Percentiles rank a stretch among this genome's conserved stretches.
phyloP scores from a whole-genome alignment of 2,329 filamentous ascomycete genomes.

The Iodosphaeria phyllophila region DNA sequence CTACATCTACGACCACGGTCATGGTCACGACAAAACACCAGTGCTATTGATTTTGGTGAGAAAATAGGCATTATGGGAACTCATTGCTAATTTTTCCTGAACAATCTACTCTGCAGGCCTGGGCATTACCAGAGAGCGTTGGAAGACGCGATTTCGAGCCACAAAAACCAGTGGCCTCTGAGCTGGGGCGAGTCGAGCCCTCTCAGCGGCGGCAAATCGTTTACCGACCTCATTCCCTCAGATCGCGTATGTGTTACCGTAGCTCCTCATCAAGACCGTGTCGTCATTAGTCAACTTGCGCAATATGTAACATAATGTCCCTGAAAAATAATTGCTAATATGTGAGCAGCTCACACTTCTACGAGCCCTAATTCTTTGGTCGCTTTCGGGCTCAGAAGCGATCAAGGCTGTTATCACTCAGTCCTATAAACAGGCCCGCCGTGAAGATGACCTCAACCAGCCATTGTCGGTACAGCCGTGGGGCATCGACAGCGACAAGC shows the following conservation, averaged over 20 bases:
- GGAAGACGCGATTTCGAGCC: slow-evolving; percentile 75
- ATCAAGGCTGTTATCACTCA: slow-evolving; percentile 69
- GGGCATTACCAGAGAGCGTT: slow-evolving; percentile 86
- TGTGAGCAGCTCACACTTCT: slow-evolving; percentile 55
- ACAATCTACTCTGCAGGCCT: slow-evolving; percentile 33
- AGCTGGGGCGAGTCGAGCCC: slow-evolving; percentile 74
- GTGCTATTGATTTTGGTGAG: too few species aligned
- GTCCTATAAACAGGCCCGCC: slow-evolving; percentile 72
- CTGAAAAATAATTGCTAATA: slow-evolving; percentile 5
- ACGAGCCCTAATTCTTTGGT: slow-evolving; percentile 71
- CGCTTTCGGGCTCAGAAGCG: slow-evolving; percentile 70
- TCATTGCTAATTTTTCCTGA: too few species aligned
- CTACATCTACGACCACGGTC: too few species aligned
- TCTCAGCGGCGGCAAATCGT: slow-evolving; percentile 60
- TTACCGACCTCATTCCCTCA: slow-evolving; percentile 63
- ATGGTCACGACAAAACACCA: too few species aligned
- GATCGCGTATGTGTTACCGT: slow-evolving; percentile 47
- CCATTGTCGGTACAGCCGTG: slow-evolving; percentile 78
- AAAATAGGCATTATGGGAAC: too few species aligned
- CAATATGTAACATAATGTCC: background rate
- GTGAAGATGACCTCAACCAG: slow-evolving; percentile 65
- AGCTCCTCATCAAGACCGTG: background rate
- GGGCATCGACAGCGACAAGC: slow-evolving; percentile 78
- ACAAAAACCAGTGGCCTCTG: slow-evolving; percentile 75
- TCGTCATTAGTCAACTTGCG: background rate